Conservation (phyloP, 768 basidiomycete genomes). For the Gyrodon lividus region DNA sequence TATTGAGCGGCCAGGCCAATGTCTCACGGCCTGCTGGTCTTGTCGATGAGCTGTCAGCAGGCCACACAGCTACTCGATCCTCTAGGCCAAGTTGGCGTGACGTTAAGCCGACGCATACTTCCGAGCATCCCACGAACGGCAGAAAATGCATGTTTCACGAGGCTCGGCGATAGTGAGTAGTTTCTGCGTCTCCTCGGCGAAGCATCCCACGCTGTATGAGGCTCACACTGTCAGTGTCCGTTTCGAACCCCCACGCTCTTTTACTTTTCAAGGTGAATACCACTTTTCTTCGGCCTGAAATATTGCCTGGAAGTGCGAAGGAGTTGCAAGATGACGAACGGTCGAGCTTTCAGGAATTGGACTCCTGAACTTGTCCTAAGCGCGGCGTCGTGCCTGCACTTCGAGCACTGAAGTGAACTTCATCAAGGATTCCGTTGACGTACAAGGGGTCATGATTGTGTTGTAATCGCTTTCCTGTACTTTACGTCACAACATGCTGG, state of each 20-base stretch:
- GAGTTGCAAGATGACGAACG: not conserved
- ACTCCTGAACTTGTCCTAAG: not conserved
- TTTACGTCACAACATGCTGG: not conserved
- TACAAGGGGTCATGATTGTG: not conserved
- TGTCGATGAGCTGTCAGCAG: not conserved
- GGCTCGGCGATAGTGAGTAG: not conserved
- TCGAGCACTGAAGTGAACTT: not conserved
- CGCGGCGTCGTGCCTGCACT: not conserved
- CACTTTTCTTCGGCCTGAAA: too few species aligned
- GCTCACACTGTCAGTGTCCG: not conserved
- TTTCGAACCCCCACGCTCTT: too few species aligned
- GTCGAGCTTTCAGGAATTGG: not conserved
- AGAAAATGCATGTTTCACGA: not conserved
- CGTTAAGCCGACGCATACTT: not conserved
- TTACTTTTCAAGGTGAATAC: not conserved
- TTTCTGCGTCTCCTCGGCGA: not conserved
- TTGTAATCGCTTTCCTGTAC: not conserved
- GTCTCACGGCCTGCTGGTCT: not conserved
- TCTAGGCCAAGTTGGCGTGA: not conserved
- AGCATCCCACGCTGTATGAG: not conserved
- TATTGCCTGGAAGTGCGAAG: not conserved
- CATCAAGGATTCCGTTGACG: not conserved
- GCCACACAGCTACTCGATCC: not conserved
- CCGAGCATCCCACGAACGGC: not conserved
- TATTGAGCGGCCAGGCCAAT: not conserved